A percentile compares a stretch with the other conserved stretches of the same genome.
Conservation (phyloP, 768 basidiomycete genomes). For the Leucocoprinus birnbaumii region DNA sequence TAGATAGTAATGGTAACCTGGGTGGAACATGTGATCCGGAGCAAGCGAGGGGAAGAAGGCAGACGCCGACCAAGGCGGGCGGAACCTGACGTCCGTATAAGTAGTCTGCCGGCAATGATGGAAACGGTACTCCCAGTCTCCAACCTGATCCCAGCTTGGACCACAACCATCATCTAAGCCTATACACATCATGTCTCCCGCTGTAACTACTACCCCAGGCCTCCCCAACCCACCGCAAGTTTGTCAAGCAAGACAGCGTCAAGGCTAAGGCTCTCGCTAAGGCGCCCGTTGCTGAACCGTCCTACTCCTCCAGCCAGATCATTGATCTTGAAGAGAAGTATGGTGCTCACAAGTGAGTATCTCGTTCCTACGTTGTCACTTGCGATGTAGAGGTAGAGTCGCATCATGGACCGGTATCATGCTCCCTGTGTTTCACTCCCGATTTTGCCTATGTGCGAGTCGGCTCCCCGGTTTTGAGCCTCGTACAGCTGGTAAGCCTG, state of each 20-base stretch:
- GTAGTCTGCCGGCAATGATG: constrained; percentile 8
- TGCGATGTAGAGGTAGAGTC: not conserved
- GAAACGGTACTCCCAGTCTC: not conserved
- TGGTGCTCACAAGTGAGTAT: constrained; percentile 88
- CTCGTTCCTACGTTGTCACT: not conserved
- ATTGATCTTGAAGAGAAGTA: constrained; percentile 80
- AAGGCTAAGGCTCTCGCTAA: constrained; percentile 12
- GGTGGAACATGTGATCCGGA: constrained; percentile 6
- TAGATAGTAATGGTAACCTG: not conserved
- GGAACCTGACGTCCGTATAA: constrained; percentile 13
- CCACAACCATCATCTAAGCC: not conserved
- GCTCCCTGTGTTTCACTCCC: constrained; percentile 5
- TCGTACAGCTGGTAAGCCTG: constrained; percentile 5
- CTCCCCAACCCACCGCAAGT: constrained; percentile 9
- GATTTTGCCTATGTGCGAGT: constrained; percentile 1
- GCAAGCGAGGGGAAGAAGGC: not conserved
- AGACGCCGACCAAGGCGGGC: constrained; percentile 15
- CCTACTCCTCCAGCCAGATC: constrained; percentile 33
- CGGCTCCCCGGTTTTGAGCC: not conserved
- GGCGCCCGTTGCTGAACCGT: not conserved
- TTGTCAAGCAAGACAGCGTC: constrained; percentile 8
- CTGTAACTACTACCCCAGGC: not conserved
- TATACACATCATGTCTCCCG: constrained; percentile 10
- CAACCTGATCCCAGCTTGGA: constrained; percentile 4
- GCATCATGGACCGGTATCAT: not conserved